A percentile compares a stretch with the other conserved stretches of the same genome.
phyloP scores from a whole-genome alignment of 345 rosid genomes.

The Cardamine chenopodiifolia region DNA sequence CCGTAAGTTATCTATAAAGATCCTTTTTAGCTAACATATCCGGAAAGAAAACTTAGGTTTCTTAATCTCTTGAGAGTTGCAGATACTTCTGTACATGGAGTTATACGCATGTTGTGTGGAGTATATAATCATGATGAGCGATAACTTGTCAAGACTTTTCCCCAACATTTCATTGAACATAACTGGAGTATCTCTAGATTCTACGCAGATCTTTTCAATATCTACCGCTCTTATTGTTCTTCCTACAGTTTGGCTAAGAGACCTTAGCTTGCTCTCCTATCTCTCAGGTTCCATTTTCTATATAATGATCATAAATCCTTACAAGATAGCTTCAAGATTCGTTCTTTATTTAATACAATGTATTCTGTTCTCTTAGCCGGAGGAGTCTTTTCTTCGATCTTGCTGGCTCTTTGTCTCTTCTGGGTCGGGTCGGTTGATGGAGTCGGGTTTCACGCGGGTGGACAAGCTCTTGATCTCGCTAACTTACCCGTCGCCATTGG shows the following conservation, averaged over 20 bases:
- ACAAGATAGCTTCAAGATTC: background rate
- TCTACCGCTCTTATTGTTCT: conserved; percentile 59
- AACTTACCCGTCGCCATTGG: conserved; percentile 75
- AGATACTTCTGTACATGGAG: conserved; percentile 71
- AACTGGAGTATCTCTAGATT: conserved; percentile 50
- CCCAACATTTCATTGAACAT: conserved; percentile 53
- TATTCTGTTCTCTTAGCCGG: conserved; percentile 52
- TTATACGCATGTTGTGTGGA: conserved; percentile 83
- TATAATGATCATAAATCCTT: background rate
- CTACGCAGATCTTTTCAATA: conserved; percentile 55
- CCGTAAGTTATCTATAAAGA: conserved; percentile 47
- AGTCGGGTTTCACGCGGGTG: conserved; percentile 64
- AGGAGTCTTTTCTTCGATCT: conserved; percentile 68
- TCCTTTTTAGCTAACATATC: background rate
- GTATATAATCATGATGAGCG: conserved; percentile 79
- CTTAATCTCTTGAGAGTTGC: conserved; percentile 32
- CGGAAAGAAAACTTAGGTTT: background rate
- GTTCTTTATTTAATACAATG: background rate
- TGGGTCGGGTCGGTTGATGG: conserved; percentile 68
- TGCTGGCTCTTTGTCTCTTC: conserved; percentile 65
- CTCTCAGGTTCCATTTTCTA: conserved; percentile 61
- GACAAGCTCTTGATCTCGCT: conserved; percentile 54
- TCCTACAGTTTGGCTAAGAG: conserved; percentile 86
- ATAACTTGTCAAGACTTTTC: conserved; percentile 64
- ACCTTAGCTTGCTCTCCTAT: conserved; percentile 73